Base-by-base conservation (phyloP, 192 early-diverging fungal genomes). In the Entomortierella parvispora region DNA sequence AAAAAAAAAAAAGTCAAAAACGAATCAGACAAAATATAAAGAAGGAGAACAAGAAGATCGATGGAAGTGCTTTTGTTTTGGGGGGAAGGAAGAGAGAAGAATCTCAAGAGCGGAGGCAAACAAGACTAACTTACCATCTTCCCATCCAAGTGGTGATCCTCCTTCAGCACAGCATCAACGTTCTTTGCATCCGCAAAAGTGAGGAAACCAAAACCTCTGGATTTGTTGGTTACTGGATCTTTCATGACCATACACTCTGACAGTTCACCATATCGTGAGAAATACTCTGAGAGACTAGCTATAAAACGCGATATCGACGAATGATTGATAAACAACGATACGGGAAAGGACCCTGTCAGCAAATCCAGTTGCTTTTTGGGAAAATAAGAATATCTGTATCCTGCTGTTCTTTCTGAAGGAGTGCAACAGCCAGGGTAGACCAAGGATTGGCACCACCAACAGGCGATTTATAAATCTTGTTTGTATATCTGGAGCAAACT, bases 171-270 rank as follows among this genome's bases (percentile, higher is more conserved):
- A 43, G 80, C 82, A 65, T 93, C 90, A 14, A 94, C 85, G 18
- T 80, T 82, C 28, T 63, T 58, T 23, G 87, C 71, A 65, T 91
- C 86, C 15, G 71, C 65, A 84, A 94, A 93, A 31, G 92, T 93
- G 33, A 92, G 47, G 71, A 95, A 94, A 14, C 87, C 91, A 87
- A 94, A 93, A 10, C 93, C 92, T 50, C 92, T 82, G 28, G 92
- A 93, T 25, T 86, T 84, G 40, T 82, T 81, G 12, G 92, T 92
- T 22, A 80, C 66, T 1, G 84, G 81, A 53, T 93, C 92, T 58
- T 86, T 86, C 93, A 94, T 94, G 8, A 94, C 89, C 62, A 90
- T 82, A 63, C 89, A 90, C 47, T 93, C 89, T n/a, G 81, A 69
- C 29, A 94, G 81, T 65, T 87, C 83, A 40, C 93, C 93, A 83